Evolutionary conservation across 2,329 filamentous ascomycete species (phyloP).

Genomic region (Talaromyces amestolkiae): DNA sequence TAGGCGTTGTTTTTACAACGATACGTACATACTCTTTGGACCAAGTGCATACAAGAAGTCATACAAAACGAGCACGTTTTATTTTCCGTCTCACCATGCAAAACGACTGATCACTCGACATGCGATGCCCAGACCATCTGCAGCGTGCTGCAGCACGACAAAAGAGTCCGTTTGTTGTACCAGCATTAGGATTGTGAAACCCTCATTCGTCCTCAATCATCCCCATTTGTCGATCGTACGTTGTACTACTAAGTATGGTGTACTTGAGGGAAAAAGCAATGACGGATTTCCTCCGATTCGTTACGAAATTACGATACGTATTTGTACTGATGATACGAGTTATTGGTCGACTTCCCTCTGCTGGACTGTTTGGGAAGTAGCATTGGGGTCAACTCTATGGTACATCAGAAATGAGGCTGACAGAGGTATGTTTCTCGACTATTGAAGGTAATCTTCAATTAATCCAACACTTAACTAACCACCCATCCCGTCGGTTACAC

Average conservation of each 20-base stretch:
- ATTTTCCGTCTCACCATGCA: background rate
- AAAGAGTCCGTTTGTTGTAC: background rate
- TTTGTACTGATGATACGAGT: background rate
- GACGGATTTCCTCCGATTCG: slow-evolving; percentile 14
- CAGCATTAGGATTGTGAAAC: background rate
- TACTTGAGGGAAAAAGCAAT: slow-evolving; percentile 2
- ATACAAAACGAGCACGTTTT: slow-evolving; percentile 9
- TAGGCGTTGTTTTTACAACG: no score
- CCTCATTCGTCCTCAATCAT: background rate
- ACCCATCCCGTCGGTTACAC: background rate
- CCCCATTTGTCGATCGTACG: background rate
- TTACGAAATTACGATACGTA: background rate
- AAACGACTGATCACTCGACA: background rate
- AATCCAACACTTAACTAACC: background rate
- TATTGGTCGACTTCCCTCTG: background rate
- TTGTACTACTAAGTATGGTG: background rate
- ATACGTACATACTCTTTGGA: background rate
- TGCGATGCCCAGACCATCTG: background rate
- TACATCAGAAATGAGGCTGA: background rate
- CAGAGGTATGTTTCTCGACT: background rate
- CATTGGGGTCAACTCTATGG: background rate
- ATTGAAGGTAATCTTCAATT: background rate
- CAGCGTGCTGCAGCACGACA: background rate
- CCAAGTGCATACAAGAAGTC: background rate
- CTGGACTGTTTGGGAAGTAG: background rate